Evolutionary conservation across 306 rosid genomes (phyloP).

Genomic region (Prunus mume): DNA sequence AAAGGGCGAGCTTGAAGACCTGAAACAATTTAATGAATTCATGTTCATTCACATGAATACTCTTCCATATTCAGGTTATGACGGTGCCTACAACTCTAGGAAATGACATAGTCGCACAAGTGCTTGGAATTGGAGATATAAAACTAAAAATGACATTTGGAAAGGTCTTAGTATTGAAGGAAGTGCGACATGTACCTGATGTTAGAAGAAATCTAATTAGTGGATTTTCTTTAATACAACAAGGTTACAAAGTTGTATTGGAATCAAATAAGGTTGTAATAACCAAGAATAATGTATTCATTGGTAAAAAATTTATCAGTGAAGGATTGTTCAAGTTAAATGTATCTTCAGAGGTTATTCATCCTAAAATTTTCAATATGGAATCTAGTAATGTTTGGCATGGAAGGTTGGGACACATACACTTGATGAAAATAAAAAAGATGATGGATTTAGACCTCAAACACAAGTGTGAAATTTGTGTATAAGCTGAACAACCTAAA

Average conservation of each 20-base stretch:
- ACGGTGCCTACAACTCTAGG: no score
- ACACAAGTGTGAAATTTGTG: background rate
- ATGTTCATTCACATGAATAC: no score
- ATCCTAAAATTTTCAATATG: background rate
- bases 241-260: background rate
- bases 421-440: background rate
- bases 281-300: background rate
- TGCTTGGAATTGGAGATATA: background rate
- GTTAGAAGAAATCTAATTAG: background rate
- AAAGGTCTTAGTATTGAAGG: background rate
- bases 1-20: no score
- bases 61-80: no score
- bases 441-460: background rate
- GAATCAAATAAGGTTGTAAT: background rate
- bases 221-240: background rate
- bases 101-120: background rate
- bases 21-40: no score
- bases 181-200: background rate
- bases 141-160: background rate
- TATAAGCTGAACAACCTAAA: background rate
- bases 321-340: background rate
- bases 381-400: background rate
- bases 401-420: background rate
- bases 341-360: background rate
- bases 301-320: background rate